These are phyloP conservation scores for Ogataea methanolica DNA, from an alignment of 805 yeast species.

Conservation along the genomic window DNA sequence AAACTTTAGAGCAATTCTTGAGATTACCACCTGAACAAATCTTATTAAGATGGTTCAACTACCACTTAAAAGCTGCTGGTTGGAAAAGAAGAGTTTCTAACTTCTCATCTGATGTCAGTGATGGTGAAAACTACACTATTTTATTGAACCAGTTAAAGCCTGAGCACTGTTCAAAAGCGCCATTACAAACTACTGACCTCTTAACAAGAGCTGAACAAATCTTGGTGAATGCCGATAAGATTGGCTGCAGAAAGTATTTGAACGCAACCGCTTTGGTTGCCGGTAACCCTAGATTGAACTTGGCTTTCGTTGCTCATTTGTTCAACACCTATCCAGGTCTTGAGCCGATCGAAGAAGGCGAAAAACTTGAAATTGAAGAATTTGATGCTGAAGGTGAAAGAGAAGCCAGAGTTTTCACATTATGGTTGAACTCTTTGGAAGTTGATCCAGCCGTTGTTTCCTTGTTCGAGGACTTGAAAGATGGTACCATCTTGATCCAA, in stretches of 20 bases:
- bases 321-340: slow-evolving; percentile 96
- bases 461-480: slow-evolving; percentile 90
- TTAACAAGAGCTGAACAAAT: slow-evolving; percentile 84
- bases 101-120: slow-evolving; percentile 82
- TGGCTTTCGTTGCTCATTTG: slow-evolving; percentile 95
- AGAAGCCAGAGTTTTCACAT: slow-evolving; percentile 96
- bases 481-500: slow-evolving; percentile 82
- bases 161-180: slow-evolving; percentile 71
- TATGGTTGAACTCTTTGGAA: slow-evolving; percentile 95
- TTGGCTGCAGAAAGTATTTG: slow-evolving; percentile 89
- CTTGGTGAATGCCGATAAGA: slow-evolving; percentile 79
- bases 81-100: slow-evolving; percentile 83
- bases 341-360: slow-evolving; percentile 89
- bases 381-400: slow-evolving; percentile 99
- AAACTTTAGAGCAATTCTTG: slow-evolving; percentile 92
- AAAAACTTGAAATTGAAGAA: slow-evolving; percentile 91
- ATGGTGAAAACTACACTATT: slow-evolving; percentile 93
- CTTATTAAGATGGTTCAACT: slow-evolving; percentile 94
- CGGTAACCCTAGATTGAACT: slow-evolving; percentile 93
- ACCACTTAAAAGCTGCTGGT: slow-evolving; percentile 88
- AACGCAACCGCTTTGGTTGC: slow-evolving; percentile 91
- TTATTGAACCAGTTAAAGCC: slow-evolving; percentile 87
- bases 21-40: slow-evolving; percentile 98
- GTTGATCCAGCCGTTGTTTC: slow-evolving; percentile 93
- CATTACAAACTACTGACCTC: slow-evolving; percentile 73